Evolutionary conservation across 2,329 filamentous ascomycete genomes (phyloP).

Genomic region (Periconia sp.): DNA sequence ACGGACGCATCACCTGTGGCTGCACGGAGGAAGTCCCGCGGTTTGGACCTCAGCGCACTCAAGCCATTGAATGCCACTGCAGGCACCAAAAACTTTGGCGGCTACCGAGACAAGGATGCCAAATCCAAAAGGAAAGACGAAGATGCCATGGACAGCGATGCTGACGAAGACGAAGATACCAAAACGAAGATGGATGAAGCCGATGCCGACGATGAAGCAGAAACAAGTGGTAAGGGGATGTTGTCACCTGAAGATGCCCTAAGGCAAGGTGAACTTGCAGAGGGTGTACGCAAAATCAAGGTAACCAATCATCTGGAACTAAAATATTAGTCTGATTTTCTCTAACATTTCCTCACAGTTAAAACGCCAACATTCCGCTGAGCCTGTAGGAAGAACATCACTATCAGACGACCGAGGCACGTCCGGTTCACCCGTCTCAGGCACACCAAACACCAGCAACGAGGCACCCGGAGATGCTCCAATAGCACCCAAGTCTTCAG

Average conservation of each 20-base stretch:
- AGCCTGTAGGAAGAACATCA: slow-evolving; percentile 57
- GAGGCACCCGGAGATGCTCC: slow-evolving; percentile 23
- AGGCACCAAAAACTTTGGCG: slow-evolving; percentile 87
- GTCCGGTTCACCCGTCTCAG: slow-evolving; percentile 29
- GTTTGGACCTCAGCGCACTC: slow-evolving; percentile 82
- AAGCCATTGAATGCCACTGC: slow-evolving; percentile 75
- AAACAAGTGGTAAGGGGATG: slow-evolving; percentile 55
- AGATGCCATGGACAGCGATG: slow-evolving; percentile 72
- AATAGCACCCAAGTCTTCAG: slow-evolving; percentile 34
- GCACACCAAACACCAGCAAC: slow-evolving; percentile 18
- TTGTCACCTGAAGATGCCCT: slow-evolving; percentile 71
- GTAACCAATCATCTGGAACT: slow-evolving; percentile 50
- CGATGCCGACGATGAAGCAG: slow-evolving; percentile 62
- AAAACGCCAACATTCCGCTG: slow-evolving; percentile 77
- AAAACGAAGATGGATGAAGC: slow-evolving; percentile 65
- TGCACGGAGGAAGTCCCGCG: slow-evolving; percentile 76
- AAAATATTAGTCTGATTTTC: not conserved
- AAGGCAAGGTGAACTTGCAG: slow-evolving; percentile 73
- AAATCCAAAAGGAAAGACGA: slow-evolving; percentile 55
- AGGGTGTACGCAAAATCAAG: slow-evolving; percentile 80
- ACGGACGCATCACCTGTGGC: slow-evolving; percentile 60
- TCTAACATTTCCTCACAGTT: slow-evolving; percentile 55
- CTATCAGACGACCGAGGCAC: slow-evolving; percentile 23
- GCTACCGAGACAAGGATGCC: slow-evolving; percentile 72
- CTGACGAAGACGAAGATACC: slow-evolving; percentile 68